These are phyloP conservation scores for Parachaetomium inaequale DNA, from an alignment of 495 filamentous ascomycete genomes.

Conservation along the genomic window DNA sequence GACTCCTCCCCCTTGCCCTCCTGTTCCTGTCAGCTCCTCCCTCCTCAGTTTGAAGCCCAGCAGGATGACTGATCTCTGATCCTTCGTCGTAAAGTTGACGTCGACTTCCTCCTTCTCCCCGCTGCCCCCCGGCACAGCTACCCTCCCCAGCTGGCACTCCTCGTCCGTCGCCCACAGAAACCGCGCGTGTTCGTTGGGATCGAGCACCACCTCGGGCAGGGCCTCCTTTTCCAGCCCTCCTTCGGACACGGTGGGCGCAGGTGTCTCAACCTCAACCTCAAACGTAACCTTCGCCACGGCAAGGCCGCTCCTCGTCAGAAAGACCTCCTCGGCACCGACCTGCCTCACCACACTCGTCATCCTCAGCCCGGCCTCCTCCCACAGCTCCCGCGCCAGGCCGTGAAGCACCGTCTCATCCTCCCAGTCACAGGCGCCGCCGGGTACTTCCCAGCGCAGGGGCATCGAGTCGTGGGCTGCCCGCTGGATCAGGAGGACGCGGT, in stretches of 20 bases:
- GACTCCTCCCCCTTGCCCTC: neutral
- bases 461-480: conserved; percentile 49
- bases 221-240: neutral
- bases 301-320: conserved; percentile 37
- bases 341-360: conserved; percentile 36
- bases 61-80: conserved; percentile 27
- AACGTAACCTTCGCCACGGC: conserved; percentile 37
- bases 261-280: conserved; percentile 29
- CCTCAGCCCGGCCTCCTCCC: conserved; percentile 52
- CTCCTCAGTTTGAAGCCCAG: conserved; percentile 33
- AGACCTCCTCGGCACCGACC: conserved; percentile 32
- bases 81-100: conserved; percentile 33
- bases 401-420: conserved; percentile 50
- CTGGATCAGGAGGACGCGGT: conserved; percentile 48
- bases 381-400: conserved; percentile 49
- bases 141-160: conserved; percentile 33
- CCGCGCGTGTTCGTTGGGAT: conserved; percentile 43
- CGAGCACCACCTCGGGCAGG: conserved; percentile 33
- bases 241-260: neutral
- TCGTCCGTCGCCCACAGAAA: conserved; percentile 46
- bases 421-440: conserved; percentile 51
- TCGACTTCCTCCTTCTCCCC: conserved; percentile 24
- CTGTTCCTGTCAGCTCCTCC: neutral
- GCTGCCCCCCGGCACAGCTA: conserved; percentile 1
- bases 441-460: conserved; percentile 53